phyloP scores from a whole-genome alignment of 352 stramenopile genomes.

The Elongisporangium senticosum region DNA sequence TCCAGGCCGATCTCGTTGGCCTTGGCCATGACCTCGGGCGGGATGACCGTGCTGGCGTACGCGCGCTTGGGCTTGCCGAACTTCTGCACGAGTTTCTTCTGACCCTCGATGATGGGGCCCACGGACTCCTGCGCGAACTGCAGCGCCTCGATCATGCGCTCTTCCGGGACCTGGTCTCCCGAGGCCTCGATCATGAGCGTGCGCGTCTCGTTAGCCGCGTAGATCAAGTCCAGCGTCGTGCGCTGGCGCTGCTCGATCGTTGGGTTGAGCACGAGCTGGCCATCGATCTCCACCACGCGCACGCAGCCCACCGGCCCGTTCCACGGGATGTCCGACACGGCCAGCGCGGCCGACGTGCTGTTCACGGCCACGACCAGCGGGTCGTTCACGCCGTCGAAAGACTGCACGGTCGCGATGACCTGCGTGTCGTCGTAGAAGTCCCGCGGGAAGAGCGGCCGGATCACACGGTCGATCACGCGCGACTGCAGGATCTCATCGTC shows the following conservation, averaged over 20 bases:
- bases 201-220: slow-evolving; percentile 67
- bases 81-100: slow-evolving; percentile 47
- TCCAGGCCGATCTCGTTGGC: slow-evolving; percentile 52
- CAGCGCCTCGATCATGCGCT: slow-evolving; percentile 67
- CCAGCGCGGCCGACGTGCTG: slow-evolving; percentile 81
- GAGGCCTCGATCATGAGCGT: slow-evolving; percentile 89
- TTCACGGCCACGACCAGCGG: slow-evolving; percentile 87
- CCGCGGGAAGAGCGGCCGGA: slow-evolving; percentile 92
- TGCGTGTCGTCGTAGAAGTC: slow-evolving; percentile 96
- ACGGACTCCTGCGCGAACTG: slow-evolving; percentile 67
- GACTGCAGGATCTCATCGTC: slow-evolving; percentile 96
- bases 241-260: slow-evolving; percentile 63
- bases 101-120: slow-evolving; percentile 47
- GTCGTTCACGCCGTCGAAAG: slow-evolving; percentile 80
- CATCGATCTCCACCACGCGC: slow-evolving; percentile 77
- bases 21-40: slow-evolving; percentile 42
- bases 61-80: slow-evolving; percentile 66
- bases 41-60: slow-evolving; percentile 43
- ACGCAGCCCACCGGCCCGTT: slow-evolving; percentile 87
- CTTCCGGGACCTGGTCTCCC: slow-evolving; percentile 69
- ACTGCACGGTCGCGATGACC: slow-evolving; percentile 88
- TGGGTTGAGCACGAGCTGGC: slow-evolving; percentile 91
- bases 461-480: slow-evolving; percentile 93
- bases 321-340: slow-evolving; percentile 86
- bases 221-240: slow-evolving; percentile 79